Evolutionary conservation across 805 yeast species (phyloP).

Genomic region (Saccharomycopsis malanga): DNA sequence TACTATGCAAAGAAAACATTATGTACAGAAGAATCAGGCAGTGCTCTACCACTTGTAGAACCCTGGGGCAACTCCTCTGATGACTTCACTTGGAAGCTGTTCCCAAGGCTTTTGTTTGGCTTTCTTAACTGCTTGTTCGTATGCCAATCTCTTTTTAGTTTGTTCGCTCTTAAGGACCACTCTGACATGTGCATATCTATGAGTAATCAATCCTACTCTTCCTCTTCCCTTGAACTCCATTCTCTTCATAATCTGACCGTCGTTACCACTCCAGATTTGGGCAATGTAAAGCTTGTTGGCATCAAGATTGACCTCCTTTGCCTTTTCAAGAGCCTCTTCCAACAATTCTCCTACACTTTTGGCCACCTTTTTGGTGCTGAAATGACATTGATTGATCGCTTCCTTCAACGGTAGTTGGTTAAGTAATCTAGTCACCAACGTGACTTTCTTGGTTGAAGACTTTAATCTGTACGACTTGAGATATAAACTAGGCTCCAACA

Average conservation of each 20-base stretch:
- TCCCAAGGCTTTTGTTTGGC: conserved; percentile 46
- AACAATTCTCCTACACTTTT: conserved; percentile 72
- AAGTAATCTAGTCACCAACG: conserved; percentile 67
- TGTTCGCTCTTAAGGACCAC: conserved; percentile 65
- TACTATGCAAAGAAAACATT: too few relatives aligned
- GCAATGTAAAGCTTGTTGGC: conserved; percentile 61
- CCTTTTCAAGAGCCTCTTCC: conserved; percentile 64
- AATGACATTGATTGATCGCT: conserved; percentile 91
- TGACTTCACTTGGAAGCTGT: conserved; percentile 37
- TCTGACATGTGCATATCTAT: conserved; percentile 73
- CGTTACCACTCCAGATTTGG: conserved; percentile 89
- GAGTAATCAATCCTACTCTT: conserved; percentile 70
- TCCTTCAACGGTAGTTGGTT: conserved; percentile 61
- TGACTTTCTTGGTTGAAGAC: conserved; percentile 85
- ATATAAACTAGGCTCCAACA: conserved; percentile 84
- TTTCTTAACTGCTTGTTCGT: conserved; percentile 48
- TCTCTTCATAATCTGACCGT: conserved; percentile 66
- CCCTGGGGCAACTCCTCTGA: conserved; percentile 45
- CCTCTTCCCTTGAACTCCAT: conserved; percentile 87
- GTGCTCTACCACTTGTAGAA: conserved; percentile 54
- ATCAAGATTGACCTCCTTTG: conserved; percentile 50
- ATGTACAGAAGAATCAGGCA: too few relatives aligned
- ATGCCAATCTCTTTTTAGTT: conserved; percentile 52
- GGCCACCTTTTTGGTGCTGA: conserved; percentile 71
- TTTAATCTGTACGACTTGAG: conserved; percentile 74